Conservation (phyloP, 1,284 basidiomycete genomes). For the Anthracocystis setariae region DNA sequence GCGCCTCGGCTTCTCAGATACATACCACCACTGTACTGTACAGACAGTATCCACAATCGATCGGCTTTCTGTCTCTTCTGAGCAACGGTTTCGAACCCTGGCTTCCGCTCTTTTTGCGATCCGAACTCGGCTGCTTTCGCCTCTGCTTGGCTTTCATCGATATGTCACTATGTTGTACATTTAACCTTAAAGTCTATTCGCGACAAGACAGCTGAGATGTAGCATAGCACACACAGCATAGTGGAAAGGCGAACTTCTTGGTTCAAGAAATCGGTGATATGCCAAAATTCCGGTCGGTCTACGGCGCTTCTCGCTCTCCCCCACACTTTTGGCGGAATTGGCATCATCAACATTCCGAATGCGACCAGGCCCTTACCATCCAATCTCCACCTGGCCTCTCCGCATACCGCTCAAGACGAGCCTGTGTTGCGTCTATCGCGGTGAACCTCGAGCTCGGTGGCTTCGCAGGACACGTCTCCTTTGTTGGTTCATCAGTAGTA, state of each 20-base stretch:
- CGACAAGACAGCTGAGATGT: neutral
- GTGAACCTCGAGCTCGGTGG: no score
- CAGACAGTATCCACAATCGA: neutral
- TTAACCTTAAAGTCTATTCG: neutral
- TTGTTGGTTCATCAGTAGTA: slow-evolving; percentile 1
- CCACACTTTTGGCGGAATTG: slow-evolving; percentile 8
- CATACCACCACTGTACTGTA: neutral
- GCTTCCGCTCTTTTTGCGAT: no score
- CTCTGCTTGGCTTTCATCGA: no score
- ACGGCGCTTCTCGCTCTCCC: neutral
- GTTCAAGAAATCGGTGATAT: neutral
- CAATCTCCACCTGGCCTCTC: slow-evolving; percentile 3
- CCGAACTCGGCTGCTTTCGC: no score
- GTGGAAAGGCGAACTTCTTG: no score
- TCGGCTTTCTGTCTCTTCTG: neutral
- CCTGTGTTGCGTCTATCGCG: neutral
- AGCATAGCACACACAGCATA: neutral
- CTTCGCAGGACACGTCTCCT: no score
- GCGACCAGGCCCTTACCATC: neutral
- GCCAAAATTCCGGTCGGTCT: slow-evolving; percentile 3
- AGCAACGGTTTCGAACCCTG: neutral
- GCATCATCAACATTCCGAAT: neutral
- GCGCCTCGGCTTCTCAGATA: neutral
- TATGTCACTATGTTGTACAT: no score
- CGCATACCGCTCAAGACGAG: slow-evolving; percentile 1